Base-by-base conservation (phyloP, 108 stramenopile species). In the Cyclostephanos invisitatus region DNA sequence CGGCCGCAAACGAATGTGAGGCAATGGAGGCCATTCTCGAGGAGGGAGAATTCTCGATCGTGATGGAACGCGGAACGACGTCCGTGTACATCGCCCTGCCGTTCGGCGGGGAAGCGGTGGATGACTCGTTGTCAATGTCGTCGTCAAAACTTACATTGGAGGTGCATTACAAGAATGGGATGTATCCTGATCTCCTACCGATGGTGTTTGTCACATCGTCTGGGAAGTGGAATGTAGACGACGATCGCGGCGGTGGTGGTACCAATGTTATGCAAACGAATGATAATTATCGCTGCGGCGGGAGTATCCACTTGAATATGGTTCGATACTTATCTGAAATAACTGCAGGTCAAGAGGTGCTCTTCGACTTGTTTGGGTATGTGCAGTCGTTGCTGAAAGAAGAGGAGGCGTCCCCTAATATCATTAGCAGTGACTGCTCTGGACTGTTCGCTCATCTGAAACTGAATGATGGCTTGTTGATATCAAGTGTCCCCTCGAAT, bases 11-110 rank as follows among this genome's bases (percentile, higher is more conserved):
- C 35, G 93, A 94, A 68, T 44, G 87, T 21, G 93, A 94, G 70
- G 89, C 90, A 0, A 53, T 94, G 60, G 67, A 77, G 57, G 87
- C 90, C 2, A 94, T 94, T 46, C 91, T 88, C 7, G 56, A 68
- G 8, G 87, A 87, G 21, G 60, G 40, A 20, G 80, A 81, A 35
- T 77, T 66, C 77, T 60, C 60, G 51, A 51, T 82, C 22, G 44
- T 65, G 7, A 53, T 46, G 9, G 50, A 71, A 22, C 65, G 53
- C 42, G 42, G 59, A 24, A 37, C 38, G 8, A 84, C 64, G 20
- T 72, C 18, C 21, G 76, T 82, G 14, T 63, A 25, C 27, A 82
- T 85, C 50, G 54, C 77, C 42, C 42, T 84, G 36, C 78, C 74
- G 32, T 75, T 60, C 61, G 49, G 47, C 12, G 57, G 60, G 21